Evolutionary conservation across 2,329 filamentous ascomycete genomes (phyloP).

Genomic region (Aspergillus candidus): DNA sequence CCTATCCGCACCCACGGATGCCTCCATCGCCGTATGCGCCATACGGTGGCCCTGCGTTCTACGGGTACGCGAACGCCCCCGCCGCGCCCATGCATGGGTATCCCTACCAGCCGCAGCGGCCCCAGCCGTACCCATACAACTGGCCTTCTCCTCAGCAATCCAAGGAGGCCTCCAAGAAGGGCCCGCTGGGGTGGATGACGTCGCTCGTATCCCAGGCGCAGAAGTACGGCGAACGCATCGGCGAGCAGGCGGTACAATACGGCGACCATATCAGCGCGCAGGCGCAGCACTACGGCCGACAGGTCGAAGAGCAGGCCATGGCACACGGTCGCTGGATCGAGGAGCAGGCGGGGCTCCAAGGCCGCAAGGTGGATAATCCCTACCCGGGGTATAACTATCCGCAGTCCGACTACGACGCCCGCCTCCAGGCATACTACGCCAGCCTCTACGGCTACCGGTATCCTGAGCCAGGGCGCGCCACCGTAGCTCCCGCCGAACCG

Average conservation of each 20-base stretch:
- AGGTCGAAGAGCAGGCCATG: slow-evolving; percentile 35
- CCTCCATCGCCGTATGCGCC: slow-evolving; percentile 13
- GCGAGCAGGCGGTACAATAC: slow-evolving; percentile 29
- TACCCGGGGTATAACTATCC: slow-evolving; percentile 12
- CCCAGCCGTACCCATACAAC: slow-evolving; percentile 15
- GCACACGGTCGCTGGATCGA: slow-evolving; percentile 34
- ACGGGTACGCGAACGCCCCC: slow-evolving; percentile 7
- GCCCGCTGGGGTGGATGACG: slow-evolving; percentile 29
- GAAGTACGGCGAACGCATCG: slow-evolving; percentile 35
- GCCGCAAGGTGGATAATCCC: slow-evolving; percentile 21
- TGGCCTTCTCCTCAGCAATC: slow-evolving; percentile 16
- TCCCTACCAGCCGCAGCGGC: slow-evolving; percentile 17
- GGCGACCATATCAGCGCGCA: slow-evolving; percentile 30
- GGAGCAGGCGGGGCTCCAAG: slow-evolving; percentile 28
- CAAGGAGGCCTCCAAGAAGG: slow-evolving; percentile 20
- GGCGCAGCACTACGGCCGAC: slow-evolving; percentile 31
- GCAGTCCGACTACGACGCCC: slow-evolving; percentile 10
- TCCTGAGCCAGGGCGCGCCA: neutral
- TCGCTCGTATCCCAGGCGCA: slow-evolving; percentile 33
- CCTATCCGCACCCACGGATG: slow-evolving; percentile 11
- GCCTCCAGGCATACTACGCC: slow-evolving; percentile 11
- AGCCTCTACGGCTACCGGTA: slow-evolving; percentile 8
- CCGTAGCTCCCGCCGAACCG: too few species aligned
- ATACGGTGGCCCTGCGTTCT: slow-evolving; percentile 19
- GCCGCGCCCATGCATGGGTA: slow-evolving; percentile 18